Conservation (phyloP, 2,329 filamentous ascomycete species). For the Blastomyces silverae region DNA sequence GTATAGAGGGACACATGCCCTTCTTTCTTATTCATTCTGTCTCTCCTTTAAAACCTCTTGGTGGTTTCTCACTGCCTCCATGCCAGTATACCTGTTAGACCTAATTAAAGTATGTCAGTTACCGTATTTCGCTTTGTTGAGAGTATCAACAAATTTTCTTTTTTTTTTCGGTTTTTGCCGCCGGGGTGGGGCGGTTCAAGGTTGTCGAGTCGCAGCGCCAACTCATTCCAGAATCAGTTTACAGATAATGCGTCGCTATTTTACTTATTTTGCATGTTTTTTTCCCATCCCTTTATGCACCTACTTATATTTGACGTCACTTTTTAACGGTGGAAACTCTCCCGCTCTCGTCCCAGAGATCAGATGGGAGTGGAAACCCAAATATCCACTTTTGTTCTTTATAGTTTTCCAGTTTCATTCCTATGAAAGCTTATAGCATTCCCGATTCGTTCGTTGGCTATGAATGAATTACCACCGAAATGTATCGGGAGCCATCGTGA, state of each 20-base stretch:
- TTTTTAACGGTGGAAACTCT: neutral
- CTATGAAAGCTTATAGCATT: no score
- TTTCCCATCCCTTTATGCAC: neutral
- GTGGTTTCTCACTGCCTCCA: neutral
- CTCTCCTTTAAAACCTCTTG: neutral
- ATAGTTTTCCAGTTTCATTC: neutral
- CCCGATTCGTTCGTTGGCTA: neutral
- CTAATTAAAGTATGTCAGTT: neutral
- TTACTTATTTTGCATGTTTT: neutral
- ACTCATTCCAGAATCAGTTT: neutral
- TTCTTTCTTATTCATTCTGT: constrained; percentile 3
- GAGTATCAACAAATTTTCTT: neutral
- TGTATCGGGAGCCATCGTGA: neutral
- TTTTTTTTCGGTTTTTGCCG: no score
- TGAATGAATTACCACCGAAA: neutral
- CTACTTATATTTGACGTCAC: neutral
- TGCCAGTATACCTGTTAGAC: no score
- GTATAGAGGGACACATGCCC: neutral
- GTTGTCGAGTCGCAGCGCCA: neutral
- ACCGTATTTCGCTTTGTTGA: neutral
- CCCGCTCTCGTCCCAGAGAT: neutral
- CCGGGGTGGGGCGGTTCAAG: no score
- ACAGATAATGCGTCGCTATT: neutral
- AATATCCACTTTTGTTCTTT: neutral
- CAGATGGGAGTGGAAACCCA: neutral